Evolutionary conservation across 2,329 filamentous ascomycete genomes (phyloP).

Genomic region (Cadophora malorum): DNA sequence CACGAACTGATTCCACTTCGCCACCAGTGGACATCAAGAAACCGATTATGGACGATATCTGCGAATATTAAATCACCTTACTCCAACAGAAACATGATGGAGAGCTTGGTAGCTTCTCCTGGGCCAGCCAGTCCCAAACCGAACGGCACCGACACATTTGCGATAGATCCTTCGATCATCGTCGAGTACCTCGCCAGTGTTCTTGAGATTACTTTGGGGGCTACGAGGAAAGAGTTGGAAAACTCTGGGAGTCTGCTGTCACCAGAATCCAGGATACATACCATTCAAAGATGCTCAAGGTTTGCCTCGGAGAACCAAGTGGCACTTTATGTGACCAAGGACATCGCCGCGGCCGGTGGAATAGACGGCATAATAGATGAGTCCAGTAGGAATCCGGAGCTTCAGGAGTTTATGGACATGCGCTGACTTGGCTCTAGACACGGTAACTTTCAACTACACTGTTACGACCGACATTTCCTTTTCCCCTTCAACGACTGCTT

Average conservation of each 20-base stretch:
- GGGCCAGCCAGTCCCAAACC: conserved; percentile 36
- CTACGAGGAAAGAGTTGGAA: conserved; percentile 79
- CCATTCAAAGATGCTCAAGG: conserved; percentile 83
- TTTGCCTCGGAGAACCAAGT: conserved; percentile 90
- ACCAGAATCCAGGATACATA: conserved; percentile 64
- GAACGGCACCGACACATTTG: conserved; percentile 49
- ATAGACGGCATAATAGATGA: conserved; percentile 41
- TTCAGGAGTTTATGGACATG: conserved; percentile 35
- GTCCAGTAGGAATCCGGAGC: conserved; percentile 47
- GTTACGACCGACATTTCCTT: conserved; percentile 84
- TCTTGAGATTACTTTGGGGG: conserved; percentile 76
- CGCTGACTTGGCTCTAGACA: conserved; percentile 47
- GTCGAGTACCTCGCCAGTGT: conserved; percentile 76
- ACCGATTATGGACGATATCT: conserved; percentile 28
- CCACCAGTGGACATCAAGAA: conserved; percentile 31
- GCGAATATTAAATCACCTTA: conserved; percentile 29
- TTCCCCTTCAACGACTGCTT: conserved; percentile 80
- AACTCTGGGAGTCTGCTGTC: conserved; percentile 83
- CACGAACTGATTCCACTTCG: conserved; percentile 31
- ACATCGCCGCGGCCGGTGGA: conserved; percentile 56
- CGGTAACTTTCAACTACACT: conserved; percentile 73
- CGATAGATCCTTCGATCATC: conserved; percentile 71
- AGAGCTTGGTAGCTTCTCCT: conserved; percentile 43
- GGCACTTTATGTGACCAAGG: conserved; percentile 91
- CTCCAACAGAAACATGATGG: conserved; percentile 42